These are phyloP conservation scores for Thecaphora thlaspeos DNA, from an alignment of 1,284 basidiomycete genomes.

Conservation along the genomic window DNA sequence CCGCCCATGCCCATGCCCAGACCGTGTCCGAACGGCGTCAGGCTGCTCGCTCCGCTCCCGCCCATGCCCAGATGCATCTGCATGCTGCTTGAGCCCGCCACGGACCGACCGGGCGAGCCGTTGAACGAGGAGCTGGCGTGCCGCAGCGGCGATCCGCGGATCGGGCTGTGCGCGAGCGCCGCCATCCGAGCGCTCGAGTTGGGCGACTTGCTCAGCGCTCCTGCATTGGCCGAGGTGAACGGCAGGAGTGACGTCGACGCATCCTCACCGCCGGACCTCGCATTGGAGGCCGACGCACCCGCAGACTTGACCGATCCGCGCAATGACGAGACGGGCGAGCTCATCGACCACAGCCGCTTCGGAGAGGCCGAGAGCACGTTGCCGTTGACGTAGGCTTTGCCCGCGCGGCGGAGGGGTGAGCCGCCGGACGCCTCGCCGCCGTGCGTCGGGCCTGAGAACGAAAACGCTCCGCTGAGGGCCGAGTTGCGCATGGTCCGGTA, in stretches of 20 bases:
- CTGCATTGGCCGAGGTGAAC: not conserved
- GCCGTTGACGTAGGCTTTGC: slow-evolving; percentile 8
- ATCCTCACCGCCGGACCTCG: slow-evolving; percentile 5
- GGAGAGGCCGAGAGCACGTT: slow-evolving; percentile 30
- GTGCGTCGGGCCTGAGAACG: slow-evolving; percentile 18
- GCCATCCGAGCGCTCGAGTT: slow-evolving; percentile 26
- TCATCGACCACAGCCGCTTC: slow-evolving; percentile 34
- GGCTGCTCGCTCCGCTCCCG: slow-evolving; percentile 12
- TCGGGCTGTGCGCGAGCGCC: slow-evolving; percentile 25
- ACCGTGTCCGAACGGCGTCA: slow-evolving; percentile 14
- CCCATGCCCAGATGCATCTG: slow-evolving; percentile 39
- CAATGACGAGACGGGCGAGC: slow-evolving; percentile 39
- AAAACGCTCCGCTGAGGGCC: slow-evolving; percentile 25
- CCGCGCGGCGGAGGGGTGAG: slow-evolving; percentile 28
- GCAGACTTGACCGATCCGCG: slow-evolving; percentile 7
- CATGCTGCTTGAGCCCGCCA: slow-evolving; percentile 17
- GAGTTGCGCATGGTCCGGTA: slow-evolving; percentile 12
- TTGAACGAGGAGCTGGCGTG: not conserved
- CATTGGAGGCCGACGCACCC: not conserved
- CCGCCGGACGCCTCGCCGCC: slow-evolving; percentile 28
- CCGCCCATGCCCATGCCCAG: slow-evolving; percentile 30
- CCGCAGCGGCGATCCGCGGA: slow-evolving; percentile 30
- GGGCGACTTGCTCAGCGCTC: slow-evolving; percentile 7
- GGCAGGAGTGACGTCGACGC: slow-evolving; percentile 1
- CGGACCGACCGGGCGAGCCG: slow-evolving; percentile 16